Conservation (phyloP, 2,329 filamentous ascomycete genomes). For the Claviceps digitariae region DNA sequence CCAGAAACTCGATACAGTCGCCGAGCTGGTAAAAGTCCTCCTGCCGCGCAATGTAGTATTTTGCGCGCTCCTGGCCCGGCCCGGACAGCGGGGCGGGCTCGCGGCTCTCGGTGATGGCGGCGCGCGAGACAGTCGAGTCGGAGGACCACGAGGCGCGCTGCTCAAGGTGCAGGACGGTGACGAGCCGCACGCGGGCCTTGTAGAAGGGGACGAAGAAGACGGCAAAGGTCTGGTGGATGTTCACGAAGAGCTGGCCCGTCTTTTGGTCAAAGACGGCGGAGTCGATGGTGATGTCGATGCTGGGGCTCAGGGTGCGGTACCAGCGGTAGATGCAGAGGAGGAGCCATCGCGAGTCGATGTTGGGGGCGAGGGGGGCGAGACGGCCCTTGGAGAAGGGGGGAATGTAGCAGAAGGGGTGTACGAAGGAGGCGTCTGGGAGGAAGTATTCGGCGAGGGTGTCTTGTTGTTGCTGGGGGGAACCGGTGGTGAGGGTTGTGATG, state of each 20-base stretch:
- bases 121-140: slow-evolving; percentile 3
- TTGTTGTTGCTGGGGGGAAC: slow-evolving; percentile 50
- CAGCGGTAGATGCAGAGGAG: slow-evolving; percentile 61
- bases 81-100: slow-evolving; percentile 8
- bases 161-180: slow-evolving; percentile 51
- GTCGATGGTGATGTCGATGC: slow-evolving; percentile 54
- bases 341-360: slow-evolving; percentile 49
- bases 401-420: slow-evolving; percentile 66
- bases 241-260: slow-evolving; percentile 57
- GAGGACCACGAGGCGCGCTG: slow-evolving; percentile 22
- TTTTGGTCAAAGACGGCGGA: slow-evolving; percentile 52
- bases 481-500: slow-evolving; percentile 55
- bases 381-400: slow-evolving; percentile 32
- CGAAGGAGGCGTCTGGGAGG: slow-evolving; percentile 56
- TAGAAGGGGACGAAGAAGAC: slow-evolving; percentile 70
- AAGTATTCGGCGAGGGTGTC: slow-evolving; percentile 60
- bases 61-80: slow-evolving; percentile 11
- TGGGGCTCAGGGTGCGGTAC: slow-evolving; percentile 74
- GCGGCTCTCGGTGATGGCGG: slow-evolving; percentile 4
- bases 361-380: slow-evolving; percentile 25
- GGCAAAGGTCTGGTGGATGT: slow-evolving; percentile 60
- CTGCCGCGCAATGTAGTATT: slow-evolving; percentile 61
- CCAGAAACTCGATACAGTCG: slow-evolving; percentile 61
- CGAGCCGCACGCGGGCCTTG: slow-evolving; percentile 51
- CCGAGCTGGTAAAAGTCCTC: slow-evolving; percentile 72